phyloP scores from a whole-genome alignment of 2,329 filamentous ascomycete species.

The Phoma sp. region DNA sequence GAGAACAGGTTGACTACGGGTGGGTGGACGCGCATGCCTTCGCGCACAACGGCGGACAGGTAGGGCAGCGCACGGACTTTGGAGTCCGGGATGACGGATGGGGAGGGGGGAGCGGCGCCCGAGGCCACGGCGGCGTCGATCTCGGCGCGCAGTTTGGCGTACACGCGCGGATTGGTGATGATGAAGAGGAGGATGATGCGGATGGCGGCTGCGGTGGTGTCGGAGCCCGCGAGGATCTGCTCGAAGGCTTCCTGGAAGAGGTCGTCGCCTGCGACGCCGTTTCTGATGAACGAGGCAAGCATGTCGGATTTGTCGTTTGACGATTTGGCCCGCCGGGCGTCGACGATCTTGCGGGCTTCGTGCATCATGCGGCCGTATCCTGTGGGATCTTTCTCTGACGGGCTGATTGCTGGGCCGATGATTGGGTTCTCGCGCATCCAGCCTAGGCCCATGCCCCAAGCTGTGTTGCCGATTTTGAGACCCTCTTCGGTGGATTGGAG shows the following conservation, averaged over 20 bases:
- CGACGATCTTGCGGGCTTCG: slow-evolving; percentile 35
- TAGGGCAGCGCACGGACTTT: slow-evolving; percentile 52
- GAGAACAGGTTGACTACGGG: slow-evolving; percentile 45
- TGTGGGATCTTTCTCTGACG: slow-evolving; percentile 44
- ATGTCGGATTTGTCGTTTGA: slow-evolving; percentile 57
- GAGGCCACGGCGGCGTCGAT: slow-evolving; percentile 50
- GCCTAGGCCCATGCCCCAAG: slow-evolving; percentile 34
- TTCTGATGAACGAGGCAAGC: slow-evolving; percentile 59
- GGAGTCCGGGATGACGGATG: slow-evolving; percentile 55
- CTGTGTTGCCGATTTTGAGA: slow-evolving; percentile 35
- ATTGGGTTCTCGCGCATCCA: slow-evolving; percentile 35
- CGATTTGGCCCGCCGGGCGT: slow-evolving; percentile 54
- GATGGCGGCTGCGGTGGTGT: slow-evolving; percentile 63
- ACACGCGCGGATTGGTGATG: slow-evolving; percentile 57
- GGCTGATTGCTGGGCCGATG: slow-evolving; percentile 37
- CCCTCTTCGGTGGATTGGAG: slow-evolving; percentile 53
- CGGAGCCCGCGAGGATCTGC: slow-evolving; percentile 62
- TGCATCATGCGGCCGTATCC: slow-evolving; percentile 44
- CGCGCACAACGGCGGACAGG: slow-evolving; percentile 55
- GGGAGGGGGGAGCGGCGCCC: slow-evolving; percentile 41
- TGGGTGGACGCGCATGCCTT: slow-evolving; percentile 55
- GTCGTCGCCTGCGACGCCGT: slow-evolving; percentile 50
- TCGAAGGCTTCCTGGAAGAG: slow-evolving; percentile 52
- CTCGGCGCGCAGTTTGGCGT: slow-evolving; percentile 55
- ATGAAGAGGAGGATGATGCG: slow-evolving; percentile 61